Base-by-base conservation (phyloP, 768 basidiomycete genomes). In the Leccinum fibrillosum region DNA sequence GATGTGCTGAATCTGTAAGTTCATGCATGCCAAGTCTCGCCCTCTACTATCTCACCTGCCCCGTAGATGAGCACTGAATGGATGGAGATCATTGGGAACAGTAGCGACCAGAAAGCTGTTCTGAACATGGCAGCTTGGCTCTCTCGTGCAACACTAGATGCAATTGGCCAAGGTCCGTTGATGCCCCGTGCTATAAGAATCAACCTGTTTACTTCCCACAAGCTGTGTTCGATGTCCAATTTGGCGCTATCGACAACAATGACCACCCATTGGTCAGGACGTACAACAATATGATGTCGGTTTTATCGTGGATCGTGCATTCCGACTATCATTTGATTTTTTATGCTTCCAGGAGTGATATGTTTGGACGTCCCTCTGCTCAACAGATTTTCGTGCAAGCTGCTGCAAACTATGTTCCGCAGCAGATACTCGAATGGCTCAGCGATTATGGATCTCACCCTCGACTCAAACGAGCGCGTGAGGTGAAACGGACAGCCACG, bases 101-200 rank as follows among this genome's bases (percentile, higher is more conserved):
- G 30, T 30, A 30, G 26, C 26, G 30, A 21, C 11, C 26, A 51
- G 11, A 32, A 34, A 21, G 19, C 4, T 7, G 32, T 84, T 84
- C 32, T 51, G 19, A 51, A 51, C 26, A 15, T 51, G 3, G 1
- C 32, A 7, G 2, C 19, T 51, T 51, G 50, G 50, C 10, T 51
- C 50, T 51, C 50, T 7, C 50, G 50, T 34, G 50, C 19, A 8
- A 3, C 50, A 19, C 32, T 51, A 15, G 50, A 51, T 68, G 77
- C 80, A 17, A 78, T 83, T 54, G 82, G 80, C 8, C 72, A 77
- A 67, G 80, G 82, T 80, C 66, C 3, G 54, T 39, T 1, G 15
- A 2, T n/a, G 1, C 19, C 10, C 19, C 11, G 19, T 39, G 17
- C 39, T n/a, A 9, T 2, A 28, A 51, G 1, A 11, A 19, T 49